Evolutionary conservation across 495 filamentous ascomycete genomes (phyloP).

Genomic region (Tuber microsphaerosporum): DNA sequence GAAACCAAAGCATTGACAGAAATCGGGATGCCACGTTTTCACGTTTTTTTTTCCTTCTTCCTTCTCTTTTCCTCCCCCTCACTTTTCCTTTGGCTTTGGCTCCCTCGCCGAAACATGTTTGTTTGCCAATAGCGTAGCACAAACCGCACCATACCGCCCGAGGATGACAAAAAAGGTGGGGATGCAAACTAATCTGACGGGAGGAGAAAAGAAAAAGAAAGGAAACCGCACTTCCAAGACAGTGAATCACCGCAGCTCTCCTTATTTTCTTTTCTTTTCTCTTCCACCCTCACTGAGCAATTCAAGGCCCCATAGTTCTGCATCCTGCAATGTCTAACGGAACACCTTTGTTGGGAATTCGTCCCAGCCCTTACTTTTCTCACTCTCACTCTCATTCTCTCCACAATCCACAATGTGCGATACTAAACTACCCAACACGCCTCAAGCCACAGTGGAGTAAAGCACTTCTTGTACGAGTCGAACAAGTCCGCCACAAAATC

Average conservation of each 20-base stretch:
- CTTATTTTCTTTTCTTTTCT: neutral
- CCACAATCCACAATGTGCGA: neutral
- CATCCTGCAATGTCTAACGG: neutral
- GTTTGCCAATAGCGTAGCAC: conserved; percentile 1
- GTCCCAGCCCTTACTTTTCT: neutral
- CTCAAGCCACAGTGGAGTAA: neutral
- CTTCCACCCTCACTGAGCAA: neutral
- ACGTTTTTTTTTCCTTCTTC: neutral
- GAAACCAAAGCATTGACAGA: conserved; percentile 2
- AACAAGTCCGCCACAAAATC: neutral
- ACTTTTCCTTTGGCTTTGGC: neutral
- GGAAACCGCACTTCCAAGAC: neutral
- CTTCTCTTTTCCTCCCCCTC: neutral
- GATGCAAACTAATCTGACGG: neutral
- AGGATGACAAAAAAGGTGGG: neutral
- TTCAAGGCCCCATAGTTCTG: neutral
- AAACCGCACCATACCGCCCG: neutral
- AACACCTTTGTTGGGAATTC: neutral
- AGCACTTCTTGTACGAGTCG: neutral
- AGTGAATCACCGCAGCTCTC: neutral
- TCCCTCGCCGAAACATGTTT: conserved; percentile 3
- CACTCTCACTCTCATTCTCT: neutral
- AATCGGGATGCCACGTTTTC: conserved; percentile 5
- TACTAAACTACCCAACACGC: neutral
- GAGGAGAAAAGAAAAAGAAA: neutral